These are phyloP conservation scores for Coniella lustricola DNA, from an alignment of 2,329 filamentous ascomycete species.

Conservation along the genomic window DNA sequence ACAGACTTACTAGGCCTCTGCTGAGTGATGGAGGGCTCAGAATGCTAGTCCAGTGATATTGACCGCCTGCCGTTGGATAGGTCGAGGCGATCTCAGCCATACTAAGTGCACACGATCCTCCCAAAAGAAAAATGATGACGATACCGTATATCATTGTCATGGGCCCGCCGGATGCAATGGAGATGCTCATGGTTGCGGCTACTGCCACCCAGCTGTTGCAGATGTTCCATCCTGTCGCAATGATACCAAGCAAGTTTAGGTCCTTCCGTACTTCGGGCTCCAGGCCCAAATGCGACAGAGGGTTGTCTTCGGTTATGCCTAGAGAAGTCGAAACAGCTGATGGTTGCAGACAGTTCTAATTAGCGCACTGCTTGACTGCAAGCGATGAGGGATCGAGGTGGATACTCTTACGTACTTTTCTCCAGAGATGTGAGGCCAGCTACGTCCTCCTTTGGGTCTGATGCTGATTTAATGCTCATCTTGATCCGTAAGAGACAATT, in stretches of 20 bases:
- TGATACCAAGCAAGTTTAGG: conserved; percentile 11
- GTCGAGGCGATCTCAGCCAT: conserved; percentile 30
- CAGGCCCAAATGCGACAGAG: conserved; percentile 4
- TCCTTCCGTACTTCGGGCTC: conserved; percentile 5
- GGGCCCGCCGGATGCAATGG: conserved; percentile 16
- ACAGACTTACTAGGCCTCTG: conserved; percentile 4
- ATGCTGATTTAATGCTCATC: neutral
- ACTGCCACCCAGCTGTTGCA: conserved; percentile 23
- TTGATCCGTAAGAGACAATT: neutral
- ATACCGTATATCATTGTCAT: conserved; percentile 24
- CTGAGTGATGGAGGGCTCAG: conserved; percentile 17
- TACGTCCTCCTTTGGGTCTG: neutral
- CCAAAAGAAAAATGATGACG: conserved; percentile 21
- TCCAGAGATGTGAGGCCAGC: neutral
- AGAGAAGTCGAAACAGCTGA: conserved; percentile 5
- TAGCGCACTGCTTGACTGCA: neutral
- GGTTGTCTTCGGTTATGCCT: conserved; percentile 4
- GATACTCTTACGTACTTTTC: conserved; percentile 22
- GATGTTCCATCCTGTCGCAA: conserved; percentile 17
- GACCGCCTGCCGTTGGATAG: conserved; percentile 32
- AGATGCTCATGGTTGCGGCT: conserved; percentile 18
- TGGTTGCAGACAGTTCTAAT: neutral
- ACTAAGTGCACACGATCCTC: conserved; percentile 22
- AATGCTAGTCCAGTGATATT: conserved; percentile 31
- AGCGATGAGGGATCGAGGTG: conserved; percentile 8